A percentile compares a stretch with the other conserved stretches of the same genome.
phyloP scores from a whole-genome alignment of 129 eudicot genomes.

The Glebionis coronaria region DNA sequence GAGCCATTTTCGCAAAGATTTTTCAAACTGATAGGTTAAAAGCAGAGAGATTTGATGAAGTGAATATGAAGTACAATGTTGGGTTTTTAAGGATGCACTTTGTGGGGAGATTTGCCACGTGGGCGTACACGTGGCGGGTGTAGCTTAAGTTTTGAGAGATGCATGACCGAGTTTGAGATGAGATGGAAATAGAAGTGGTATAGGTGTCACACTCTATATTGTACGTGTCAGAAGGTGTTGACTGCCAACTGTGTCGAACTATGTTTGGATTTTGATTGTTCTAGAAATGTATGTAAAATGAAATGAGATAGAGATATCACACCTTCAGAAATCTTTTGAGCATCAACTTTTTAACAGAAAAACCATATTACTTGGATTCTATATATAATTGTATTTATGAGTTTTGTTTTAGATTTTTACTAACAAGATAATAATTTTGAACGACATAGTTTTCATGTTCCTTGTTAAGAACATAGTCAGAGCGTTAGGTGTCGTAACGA shows the following conservation, averaged over 20 bases:
- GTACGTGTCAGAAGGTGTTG: slow-evolving; percentile 27
- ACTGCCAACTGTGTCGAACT: slow-evolving; percentile 21
- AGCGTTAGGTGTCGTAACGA: no score
- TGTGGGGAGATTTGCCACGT: slow-evolving; percentile 19
- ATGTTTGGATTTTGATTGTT: no score
- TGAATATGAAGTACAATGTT: neutral
- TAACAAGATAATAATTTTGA: no score
- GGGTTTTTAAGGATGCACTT: slow-evolving; percentile 13
- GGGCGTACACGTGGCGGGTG: slow-evolving; percentile 17
- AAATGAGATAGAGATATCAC: no score
- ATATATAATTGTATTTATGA: no score
- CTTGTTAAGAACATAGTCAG: no score
- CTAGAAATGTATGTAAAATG: no score
- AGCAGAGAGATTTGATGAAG: neutral
- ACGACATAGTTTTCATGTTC: no score
- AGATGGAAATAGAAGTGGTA: slow-evolving; percentile 15
- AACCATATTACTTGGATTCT: no score
- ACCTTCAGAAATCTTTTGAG: no score
- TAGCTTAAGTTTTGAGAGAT: slow-evolving; percentile 7
- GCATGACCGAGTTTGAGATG: neutral
- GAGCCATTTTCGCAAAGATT: slow-evolving; percentile 16
- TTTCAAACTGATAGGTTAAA: neutral
- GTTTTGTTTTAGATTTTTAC: no score
- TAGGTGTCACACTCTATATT: slow-evolving; percentile 22
- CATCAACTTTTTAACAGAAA: no score